A percentile compares a stretch with the other conserved stretches of the same genome.
These are phyloP conservation scores for Phlebiopsis gigantea DNA, from an alignment of 768 basidiomycete genomes.

Conservation along the genomic window DNA sequence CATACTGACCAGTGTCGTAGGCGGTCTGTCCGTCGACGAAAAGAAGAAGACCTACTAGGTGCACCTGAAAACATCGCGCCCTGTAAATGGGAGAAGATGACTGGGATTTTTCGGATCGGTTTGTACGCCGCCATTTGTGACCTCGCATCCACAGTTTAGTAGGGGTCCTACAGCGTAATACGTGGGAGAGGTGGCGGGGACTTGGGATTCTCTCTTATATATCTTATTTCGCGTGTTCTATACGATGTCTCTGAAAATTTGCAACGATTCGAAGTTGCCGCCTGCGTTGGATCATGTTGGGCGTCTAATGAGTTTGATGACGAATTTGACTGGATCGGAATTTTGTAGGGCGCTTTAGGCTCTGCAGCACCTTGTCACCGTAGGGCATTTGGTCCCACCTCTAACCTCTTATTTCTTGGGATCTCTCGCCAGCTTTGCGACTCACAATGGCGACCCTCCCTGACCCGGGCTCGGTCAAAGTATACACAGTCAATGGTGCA, in stretches of 20 bases:
- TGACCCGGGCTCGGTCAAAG: constrained; percentile 54
- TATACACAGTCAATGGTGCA: constrained; percentile 96
- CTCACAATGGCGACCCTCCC: constrained; percentile 12
- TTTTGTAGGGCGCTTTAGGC: constrained; percentile 3
- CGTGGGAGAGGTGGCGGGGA: constrained; percentile 4
- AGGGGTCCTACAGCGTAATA: neutral
- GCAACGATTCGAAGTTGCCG: too few species aligned
- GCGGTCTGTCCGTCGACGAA: constrained; percentile 96
- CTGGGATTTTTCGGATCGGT: neutral
- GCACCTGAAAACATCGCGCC: neutral
- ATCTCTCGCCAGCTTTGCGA: neutral
- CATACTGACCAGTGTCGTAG: constrained; percentile 29
- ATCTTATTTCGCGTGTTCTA: neutral
- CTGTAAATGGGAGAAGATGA: neutral
- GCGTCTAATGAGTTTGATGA: neutral
- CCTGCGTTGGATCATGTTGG: neutral
- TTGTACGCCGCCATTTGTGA: constrained; percentile 7
- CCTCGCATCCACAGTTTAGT: neutral
- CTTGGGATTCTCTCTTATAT: neutral
- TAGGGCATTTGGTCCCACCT: neutral
- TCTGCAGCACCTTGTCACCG: neutral
- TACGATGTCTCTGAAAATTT: too few species aligned
- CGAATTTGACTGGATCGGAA: neutral
- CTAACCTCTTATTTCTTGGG: neutral
- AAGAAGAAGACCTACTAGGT: constrained; percentile 91